These are phyloP conservation scores for Microdochium nivale DNA, from an alignment of 2,329 filamentous ascomycete species.

Conservation along the genomic window DNA sequence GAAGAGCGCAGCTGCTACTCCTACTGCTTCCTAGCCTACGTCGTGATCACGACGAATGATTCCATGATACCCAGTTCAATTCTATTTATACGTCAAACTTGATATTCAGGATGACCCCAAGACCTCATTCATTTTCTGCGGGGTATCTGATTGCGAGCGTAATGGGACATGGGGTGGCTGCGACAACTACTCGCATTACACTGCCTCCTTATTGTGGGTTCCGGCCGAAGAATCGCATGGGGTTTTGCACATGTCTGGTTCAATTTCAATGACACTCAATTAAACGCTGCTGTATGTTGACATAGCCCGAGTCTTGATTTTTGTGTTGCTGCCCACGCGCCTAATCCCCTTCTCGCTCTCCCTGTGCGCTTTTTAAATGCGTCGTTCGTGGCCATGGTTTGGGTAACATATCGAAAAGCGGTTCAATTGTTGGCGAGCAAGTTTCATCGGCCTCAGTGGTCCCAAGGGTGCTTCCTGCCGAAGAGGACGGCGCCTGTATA, in stretches of 20 bases:
- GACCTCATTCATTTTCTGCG: too few relatives aligned
- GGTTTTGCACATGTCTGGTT: not conserved
- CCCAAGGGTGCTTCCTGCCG: slow-evolving; percentile 95
- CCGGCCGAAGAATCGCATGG: too few relatives aligned
- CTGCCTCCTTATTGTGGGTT: too few relatives aligned
- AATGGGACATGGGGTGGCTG: too few relatives aligned
- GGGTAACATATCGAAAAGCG: too few relatives aligned
- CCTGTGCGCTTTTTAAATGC: slow-evolving; percentile 2
- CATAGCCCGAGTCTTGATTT: slow-evolving; percentile 5
- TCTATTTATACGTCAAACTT: too few relatives aligned
- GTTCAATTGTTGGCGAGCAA: too few relatives aligned
- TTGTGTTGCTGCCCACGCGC: slow-evolving; percentile 3
- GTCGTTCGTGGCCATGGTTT: too few relatives aligned
- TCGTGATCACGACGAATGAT: not conserved
- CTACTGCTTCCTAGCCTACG: not conserved
- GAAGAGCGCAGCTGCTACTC: slow-evolving; percentile 7
- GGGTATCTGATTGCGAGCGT: too few relatives aligned
- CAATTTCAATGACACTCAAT: not conserved
- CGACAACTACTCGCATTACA: too few relatives aligned
- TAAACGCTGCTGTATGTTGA: slow-evolving; percentile 4
- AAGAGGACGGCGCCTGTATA: slow-evolving; percentile 61
- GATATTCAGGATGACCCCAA: too few relatives aligned
- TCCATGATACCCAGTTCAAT: not conserved
- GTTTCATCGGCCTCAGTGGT: slow-evolving; percentile 55
- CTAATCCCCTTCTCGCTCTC: not conserved